Conservation (phyloP, 2,329 filamentous ascomycete genomes). For the Cytospora piceicola region DNA sequence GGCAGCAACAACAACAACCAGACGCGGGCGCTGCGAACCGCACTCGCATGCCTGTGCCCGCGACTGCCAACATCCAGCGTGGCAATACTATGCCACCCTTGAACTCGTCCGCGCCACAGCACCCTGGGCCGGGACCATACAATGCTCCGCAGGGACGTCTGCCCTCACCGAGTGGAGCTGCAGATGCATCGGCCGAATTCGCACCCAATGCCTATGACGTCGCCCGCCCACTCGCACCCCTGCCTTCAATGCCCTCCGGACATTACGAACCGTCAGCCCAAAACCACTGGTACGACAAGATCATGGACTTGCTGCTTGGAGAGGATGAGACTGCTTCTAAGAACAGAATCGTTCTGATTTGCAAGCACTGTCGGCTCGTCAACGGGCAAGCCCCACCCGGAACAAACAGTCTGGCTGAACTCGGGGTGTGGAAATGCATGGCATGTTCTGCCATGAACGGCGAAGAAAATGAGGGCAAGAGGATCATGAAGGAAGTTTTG, state of each 20-base stretch:
- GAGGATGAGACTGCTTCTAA: conserved; percentile 93
- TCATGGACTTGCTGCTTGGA: conserved; percentile 88
- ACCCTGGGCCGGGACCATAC: conserved; percentile 21
- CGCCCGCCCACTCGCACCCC: conserved; percentile 18
- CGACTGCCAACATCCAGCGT: conserved; percentile 65
- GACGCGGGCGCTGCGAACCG: conserved; percentile 41
- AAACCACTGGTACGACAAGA: conserved; percentile 89
- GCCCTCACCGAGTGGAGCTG: conserved; percentile 34
- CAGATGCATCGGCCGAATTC: conserved; percentile 64
- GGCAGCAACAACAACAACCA: conserved; percentile 21
- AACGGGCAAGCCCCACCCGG: conserved; percentile 96
- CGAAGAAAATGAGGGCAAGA: conserved; percentile 73
- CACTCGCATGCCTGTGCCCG: conserved; percentile 59
- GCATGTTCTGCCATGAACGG: conserved; percentile 84
- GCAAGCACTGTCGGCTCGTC: conserved; percentile 78
- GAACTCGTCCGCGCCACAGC: conserved; percentile 36
- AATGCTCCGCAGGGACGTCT: conserved; percentile 29
- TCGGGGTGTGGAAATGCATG: conserved; percentile 88
- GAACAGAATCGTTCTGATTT: conserved; percentile 89
- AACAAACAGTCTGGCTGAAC: conserved; percentile 72
- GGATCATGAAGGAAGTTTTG: conserved; percentile 70
- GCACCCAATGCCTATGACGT: conserved; percentile 70
- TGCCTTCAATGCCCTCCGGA: conserved; percentile 32
- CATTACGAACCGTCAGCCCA: conserved; percentile 42
- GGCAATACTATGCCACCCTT: conserved; percentile 34